phyloP scores from a whole-genome alignment of 208 protist genomes.

The Borovskyia barvae region DNA sequence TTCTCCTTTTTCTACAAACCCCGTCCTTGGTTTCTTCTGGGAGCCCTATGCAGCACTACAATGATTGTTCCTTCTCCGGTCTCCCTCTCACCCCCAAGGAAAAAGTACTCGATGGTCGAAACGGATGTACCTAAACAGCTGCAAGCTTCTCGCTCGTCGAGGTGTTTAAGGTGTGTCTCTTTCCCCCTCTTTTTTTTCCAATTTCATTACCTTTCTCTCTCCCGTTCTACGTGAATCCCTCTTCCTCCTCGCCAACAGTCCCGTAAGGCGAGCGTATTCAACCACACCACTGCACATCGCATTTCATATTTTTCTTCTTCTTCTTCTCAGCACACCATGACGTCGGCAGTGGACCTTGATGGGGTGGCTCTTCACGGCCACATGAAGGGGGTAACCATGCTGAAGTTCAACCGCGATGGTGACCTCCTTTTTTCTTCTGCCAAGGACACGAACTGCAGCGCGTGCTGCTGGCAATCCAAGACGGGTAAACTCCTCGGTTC shows the following conservation, averaged over 20 bases:
- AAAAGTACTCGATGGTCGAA: no score
- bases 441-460: slow-evolving; percentile 90
- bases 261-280: no score
- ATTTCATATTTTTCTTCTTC: slow-evolving; percentile 15
- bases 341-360: slow-evolving; percentile 32
- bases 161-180: not conserved
- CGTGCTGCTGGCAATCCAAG: slow-evolving; percentile 91
- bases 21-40: no score
- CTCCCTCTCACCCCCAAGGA: no score
- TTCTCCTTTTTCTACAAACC: no score
- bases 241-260: not conserved
- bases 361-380: slow-evolving; percentile 86
- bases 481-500: slow-evolving; percentile 95
- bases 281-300: slow-evolving; percentile 1
- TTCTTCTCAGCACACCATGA: slow-evolving; percentile 16
- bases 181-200: slow-evolving; percentile 1
- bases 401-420: slow-evolving; percentile 98
- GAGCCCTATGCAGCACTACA: no score
- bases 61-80: no score
- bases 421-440: slow-evolving; percentile 96
- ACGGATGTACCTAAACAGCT: no score
- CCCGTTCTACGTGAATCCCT: slow-evolving; percentile 1
- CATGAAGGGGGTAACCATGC: slow-evolving; percentile 88
- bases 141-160: no score
- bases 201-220: slow-evolving; percentile 8